Evolutionary conservation across 1,284 basidiomycete genomes (phyloP).

Genomic region (Phylloporus sp.): DNA sequence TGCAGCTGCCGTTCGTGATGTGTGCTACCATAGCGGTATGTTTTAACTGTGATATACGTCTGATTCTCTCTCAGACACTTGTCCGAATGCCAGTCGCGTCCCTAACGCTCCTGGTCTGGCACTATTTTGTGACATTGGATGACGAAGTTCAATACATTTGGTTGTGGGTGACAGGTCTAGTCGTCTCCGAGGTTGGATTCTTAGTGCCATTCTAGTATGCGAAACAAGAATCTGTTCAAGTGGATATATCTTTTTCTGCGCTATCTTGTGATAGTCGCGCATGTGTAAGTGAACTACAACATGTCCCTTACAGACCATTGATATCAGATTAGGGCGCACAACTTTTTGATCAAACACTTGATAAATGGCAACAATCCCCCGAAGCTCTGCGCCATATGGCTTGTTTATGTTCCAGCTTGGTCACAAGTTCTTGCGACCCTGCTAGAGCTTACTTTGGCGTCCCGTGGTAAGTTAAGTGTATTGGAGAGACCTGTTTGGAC

Average conservation of each 20-base stretch:
- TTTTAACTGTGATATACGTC: neutral
- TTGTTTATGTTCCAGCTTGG: slow-evolving; percentile 4
- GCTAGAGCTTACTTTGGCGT: slow-evolving; percentile 25
- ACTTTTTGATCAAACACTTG: slow-evolving; percentile 10
- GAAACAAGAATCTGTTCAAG: slow-evolving; percentile 19
- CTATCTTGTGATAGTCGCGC: slow-evolving; percentile 18
- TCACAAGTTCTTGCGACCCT: slow-evolving; percentile 14
- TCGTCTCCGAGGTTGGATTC: neutral
- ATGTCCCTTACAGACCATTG: neutral
- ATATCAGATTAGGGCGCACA: slow-evolving; percentile 18
- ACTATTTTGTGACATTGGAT: slow-evolving; percentile 16
- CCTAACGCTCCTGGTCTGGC: slow-evolving; percentile 22
- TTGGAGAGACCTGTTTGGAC: neutral
- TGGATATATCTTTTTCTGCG: slow-evolving; percentile 30
- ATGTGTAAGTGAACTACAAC: slow-evolving; percentile 15
- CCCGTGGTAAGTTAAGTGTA: slow-evolving; percentile 19
- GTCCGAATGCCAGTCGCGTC: slow-evolving; percentile 13
- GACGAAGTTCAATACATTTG: slow-evolving; percentile 30
- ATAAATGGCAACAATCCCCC: slow-evolving; percentile 13
- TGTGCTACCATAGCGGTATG: slow-evolving; percentile 21
- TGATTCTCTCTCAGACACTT: neutral
- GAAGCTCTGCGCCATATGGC: slow-evolving; percentile 19
- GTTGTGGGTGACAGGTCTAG: slow-evolving; percentile 16
- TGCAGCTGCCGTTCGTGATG: neutral
- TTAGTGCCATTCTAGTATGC: slow-evolving; percentile 20